Conservation (phyloP, 192 early-diverging fungal genomes). For the Podila epicladia region DNA sequence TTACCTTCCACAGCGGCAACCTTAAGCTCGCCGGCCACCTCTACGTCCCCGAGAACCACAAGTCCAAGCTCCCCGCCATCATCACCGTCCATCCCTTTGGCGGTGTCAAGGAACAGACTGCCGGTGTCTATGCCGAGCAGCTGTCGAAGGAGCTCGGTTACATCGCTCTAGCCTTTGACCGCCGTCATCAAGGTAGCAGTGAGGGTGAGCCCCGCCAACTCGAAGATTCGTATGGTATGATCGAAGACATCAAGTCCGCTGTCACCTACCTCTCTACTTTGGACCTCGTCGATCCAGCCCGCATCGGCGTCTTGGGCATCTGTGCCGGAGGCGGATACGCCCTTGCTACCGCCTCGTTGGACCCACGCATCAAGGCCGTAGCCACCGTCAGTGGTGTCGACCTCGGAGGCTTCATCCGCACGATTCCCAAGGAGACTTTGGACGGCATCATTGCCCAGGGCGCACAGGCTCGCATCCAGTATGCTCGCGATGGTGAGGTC, state of each 20-base stretch:
- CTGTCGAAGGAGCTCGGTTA: conserved; percentile 23
- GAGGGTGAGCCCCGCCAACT: conserved; percentile 29
- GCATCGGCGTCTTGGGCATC: conserved; percentile 35
- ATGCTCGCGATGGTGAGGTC: conserved; percentile 19
- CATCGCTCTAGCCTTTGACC: conserved; percentile 34
- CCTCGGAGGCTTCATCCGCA: conserved; percentile 11
- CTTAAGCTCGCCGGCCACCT: conserved; percentile 23
- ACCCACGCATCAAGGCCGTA: conserved; percentile 29
- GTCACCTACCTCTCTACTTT: conserved; percentile 26
- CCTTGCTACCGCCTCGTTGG: conserved; percentile 10
- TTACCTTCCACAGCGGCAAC: conserved; percentile 17
- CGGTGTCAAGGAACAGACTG: conserved; percentile 49
- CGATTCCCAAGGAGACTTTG: conserved; percentile 7
- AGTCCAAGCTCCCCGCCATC: conserved; percentile 12
- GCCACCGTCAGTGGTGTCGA: conserved; percentile 13
- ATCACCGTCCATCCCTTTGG: conserved; percentile 15
- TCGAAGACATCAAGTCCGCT: conserved; percentile 27
- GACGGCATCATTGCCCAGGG: conserved; percentile 10
- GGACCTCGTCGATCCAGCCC: conserved; percentile 19
- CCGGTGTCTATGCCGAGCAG: conserved; percentile 13
- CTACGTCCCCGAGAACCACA: conserved; percentile 10
- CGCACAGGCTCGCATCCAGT: conserved; percentile 17
- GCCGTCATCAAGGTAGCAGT: conserved; percentile 24
- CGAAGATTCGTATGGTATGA: conserved; percentile 23
- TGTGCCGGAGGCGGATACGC: conserved; percentile 43